These are phyloP conservation scores for Naganishia vaughanmartiniae DNA, from an alignment of 768 basidiomycete genomes.

Conservation along the genomic window DNA sequence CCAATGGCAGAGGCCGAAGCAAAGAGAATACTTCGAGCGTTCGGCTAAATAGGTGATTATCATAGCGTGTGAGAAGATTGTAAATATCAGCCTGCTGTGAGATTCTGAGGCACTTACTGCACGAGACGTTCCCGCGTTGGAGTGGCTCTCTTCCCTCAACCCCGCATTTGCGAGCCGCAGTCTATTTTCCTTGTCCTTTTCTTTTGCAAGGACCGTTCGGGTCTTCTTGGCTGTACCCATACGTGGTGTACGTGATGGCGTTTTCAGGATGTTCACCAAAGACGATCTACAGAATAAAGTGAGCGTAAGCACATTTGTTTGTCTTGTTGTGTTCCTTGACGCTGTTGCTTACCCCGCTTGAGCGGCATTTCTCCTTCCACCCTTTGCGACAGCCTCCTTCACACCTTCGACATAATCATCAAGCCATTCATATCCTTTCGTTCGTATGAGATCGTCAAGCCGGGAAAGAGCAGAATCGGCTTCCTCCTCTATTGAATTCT, in stretches of 20 bases:
- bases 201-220: slow-evolving; percentile 41
- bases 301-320: not conserved
- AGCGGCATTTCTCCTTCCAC: slow-evolving; percentile 19
- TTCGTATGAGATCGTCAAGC: slow-evolving; percentile 43
- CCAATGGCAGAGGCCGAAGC: not conserved
- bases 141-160: slow-evolving; percentile 10
- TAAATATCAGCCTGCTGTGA: not conserved
- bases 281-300: slow-evolving; percentile 3
- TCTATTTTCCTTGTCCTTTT: slow-evolving; percentile 41
- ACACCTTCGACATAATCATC: slow-evolving; percentile 46
- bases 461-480: slow-evolving; percentile 35
- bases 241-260: slow-evolving; percentile 38
- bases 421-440: slow-evolving; percentile 48
- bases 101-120: not conserved
- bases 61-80: not conserved
- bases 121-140: not conserved
- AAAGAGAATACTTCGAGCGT: not conserved
- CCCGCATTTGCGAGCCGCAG: slow-evolving; percentile 34
- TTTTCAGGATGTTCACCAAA: slow-evolving; percentile 47
- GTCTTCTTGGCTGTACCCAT: slow-evolving; percentile 47
- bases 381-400: slow-evolving; percentile 31
- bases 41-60: not conserved
- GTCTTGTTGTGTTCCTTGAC: not conserved
- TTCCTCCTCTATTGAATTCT: slow-evolving; percentile 35
- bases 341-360: slow-evolving; percentile 16